These are phyloP conservation scores for Lecanoromycetidae sp. DNA, from an alignment of 2,329 filamentous ascomycete species.

Conservation along the genomic window DNA sequence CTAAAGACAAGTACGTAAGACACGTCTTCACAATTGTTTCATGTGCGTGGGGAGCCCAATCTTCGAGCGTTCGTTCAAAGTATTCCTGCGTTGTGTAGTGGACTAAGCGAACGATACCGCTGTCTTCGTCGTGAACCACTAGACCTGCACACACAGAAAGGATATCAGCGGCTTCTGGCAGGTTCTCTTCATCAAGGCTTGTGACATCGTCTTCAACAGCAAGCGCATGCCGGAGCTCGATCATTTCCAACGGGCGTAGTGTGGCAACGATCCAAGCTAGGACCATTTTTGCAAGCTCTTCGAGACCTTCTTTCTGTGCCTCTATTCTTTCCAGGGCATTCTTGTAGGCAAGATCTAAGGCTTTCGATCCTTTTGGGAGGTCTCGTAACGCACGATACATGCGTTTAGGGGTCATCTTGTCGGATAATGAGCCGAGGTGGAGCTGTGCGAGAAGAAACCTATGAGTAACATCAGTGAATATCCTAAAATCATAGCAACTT, in stretches of 20 bases:
- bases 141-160: constrained; percentile 32
- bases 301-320: not conserved
- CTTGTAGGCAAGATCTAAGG: not conserved
- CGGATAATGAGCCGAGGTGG: not conserved
- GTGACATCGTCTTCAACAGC: constrained; percentile 9
- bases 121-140: constrained; percentile 28
- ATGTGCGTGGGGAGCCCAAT: constrained; percentile 27
- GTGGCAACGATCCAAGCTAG: constrained; percentile 2
- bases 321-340: constrained; percentile 1
- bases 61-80: constrained; percentile 24
- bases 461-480: not conserved
- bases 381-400: not conserved
- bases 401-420: not conserved
- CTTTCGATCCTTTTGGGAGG: not conserved
- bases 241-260: not conserved
- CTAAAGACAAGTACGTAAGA: constrained; percentile 29
- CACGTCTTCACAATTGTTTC: constrained; percentile 24
- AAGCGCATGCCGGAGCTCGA: constrained; percentile 6
- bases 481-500: not conserved
- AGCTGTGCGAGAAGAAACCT: constrained; percentile 9
- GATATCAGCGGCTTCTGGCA: constrained; percentile 20
- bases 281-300: not conserved
- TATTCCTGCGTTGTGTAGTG: constrained; percentile 39
- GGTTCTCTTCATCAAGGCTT: constrained; percentile 11
- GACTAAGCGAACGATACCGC: constrained; percentile 30